Base-by-base conservation (phyloP, 192 early-diverging fungal species). In the Chytriomyces sp. region DNA sequence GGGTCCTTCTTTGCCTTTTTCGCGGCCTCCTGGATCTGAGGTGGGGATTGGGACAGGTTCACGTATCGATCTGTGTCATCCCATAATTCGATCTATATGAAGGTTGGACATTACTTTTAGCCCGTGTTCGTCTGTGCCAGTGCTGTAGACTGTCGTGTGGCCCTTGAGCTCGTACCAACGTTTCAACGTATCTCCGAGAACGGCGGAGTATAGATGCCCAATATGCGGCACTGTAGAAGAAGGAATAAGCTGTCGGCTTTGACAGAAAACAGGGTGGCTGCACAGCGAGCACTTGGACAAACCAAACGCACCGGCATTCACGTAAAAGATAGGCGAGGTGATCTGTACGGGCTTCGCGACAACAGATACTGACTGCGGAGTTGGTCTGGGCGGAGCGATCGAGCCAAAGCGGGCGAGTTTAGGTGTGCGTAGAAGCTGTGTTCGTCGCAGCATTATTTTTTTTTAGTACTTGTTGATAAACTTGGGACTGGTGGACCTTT, bases 121-220 rank as follows among this genome's bases (percentile, higher is more conserved):
- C 2, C 96, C 96, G 76, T 98, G 96, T 73, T 98, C 96, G 73
- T 98, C 96, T 2, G 96, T 98, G 37, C 96, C 96, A 2, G 90
- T 91, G 28, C 79, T 81, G 17, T 91, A 61, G 10, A 90, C 26
- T 0, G 85, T 78, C 22, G 66, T 69, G 28, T 84, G 75, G 17
- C 92, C 94, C 37, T 84, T 89, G 52, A 98, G 64, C 32, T 83
- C 84, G 63, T 90, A 86, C 66, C 87, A 95, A 28, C 95, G 78
- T 64, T 87, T 86, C 22, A 96, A 74, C 5, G 88, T 87, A 71
- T 98, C 96, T 0, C 91, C 89, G 1, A 98, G 75, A 7, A 97
- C 93, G 0, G 91, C 81, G 4, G 95, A 92, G 77, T 95, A 95
- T 63, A 98, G 80, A 68, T 98, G 96, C 10, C 96, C 96, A 75